Percentiles rank a stretch among this genome's conserved stretches.
Conservation (phyloP, 345 rosid species). For the rapeseed (Brassica napus) region DNA sequence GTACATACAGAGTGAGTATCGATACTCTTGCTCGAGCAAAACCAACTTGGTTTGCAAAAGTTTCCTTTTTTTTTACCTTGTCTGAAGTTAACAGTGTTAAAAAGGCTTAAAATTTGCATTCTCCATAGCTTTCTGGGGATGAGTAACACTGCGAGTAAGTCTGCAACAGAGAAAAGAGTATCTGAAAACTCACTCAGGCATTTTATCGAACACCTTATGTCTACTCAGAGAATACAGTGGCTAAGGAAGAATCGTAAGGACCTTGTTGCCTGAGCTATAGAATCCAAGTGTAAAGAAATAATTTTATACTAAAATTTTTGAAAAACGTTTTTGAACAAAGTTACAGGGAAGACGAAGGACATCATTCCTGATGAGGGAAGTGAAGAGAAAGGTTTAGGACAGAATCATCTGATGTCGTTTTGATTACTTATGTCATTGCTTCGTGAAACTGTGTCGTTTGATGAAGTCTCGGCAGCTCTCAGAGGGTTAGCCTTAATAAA, state of each 20-base stretch:
- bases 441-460: no score
- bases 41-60: not conserved
- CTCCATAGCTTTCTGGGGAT: not conserved
- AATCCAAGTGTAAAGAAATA: no score
- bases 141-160: not conserved
- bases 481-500: no score
- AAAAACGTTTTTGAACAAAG: no score
- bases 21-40: not conserved
- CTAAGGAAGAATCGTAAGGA: not conserved
- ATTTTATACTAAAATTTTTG: no score
- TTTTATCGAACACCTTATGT: not conserved
- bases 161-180: not conserved
- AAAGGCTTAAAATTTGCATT: not conserved
- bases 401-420: no score
- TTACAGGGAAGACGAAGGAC: no score
- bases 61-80: not conserved
- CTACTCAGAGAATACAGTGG: not conserved
- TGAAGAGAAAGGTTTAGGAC: no score
- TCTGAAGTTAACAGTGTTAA: not conserved
- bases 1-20: not conserved
- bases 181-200: not conserved
- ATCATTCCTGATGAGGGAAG: no score
- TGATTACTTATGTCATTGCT: no score
- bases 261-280: not conserved
- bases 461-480: no score